Evolutionary conservation across 2,329 filamentous ascomycete species (phyloP).

Genomic region (Raffaelea albimanens): DNA sequence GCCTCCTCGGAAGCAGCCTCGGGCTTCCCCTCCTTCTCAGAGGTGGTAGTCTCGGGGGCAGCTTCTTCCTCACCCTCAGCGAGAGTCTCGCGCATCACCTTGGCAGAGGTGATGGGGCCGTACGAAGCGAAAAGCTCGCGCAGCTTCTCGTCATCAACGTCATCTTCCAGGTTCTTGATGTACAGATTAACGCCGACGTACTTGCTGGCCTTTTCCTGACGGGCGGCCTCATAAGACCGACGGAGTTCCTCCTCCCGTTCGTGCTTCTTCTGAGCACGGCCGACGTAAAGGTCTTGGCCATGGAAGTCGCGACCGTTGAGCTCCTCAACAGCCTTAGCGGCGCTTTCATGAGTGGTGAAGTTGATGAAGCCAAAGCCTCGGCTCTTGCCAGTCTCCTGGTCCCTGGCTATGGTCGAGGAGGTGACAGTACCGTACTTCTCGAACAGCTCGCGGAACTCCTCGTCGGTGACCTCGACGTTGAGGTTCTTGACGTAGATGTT

Average conservation of each 20-base stretch:
- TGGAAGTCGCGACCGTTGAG: conserved; percentile 89
- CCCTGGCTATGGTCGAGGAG: conserved; percentile 86
- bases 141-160: conserved; percentile 95
- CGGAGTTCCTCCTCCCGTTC: conserved; percentile 99
- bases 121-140: conserved; percentile 86
- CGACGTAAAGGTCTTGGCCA: conserved; percentile 93
- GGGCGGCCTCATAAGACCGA: conserved; percentile 96
- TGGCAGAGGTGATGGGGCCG: conserved; percentile 93
- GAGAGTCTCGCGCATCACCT: conserved; percentile 89
- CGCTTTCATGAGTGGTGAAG: conserved; percentile 85
- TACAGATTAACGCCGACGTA: conserved; percentile 99
- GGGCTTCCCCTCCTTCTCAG: conserved; percentile 38
- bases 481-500: conserved; percentile 99
- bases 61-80: conserved; percentile 48
- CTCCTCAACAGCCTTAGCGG: conserved; percentile 76
- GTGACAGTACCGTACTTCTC: conserved; percentile 90
- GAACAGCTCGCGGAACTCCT: conserved; percentile 90
- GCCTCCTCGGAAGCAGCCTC: conserved; percentile 45
- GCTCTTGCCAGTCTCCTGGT: conserved; percentile 76
- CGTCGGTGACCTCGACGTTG: conserved; percentile 71
- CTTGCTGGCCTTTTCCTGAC: conserved; percentile 96
- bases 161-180: conserved; percentile 97
- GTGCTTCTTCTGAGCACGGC: conserved; percentile 97
- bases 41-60: conserved; percentile 41
- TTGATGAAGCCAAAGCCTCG: conserved; percentile 95